Evolutionary conservation across 257 asterid species (phyloP).

Genomic region (Solanum sitiens): DNA sequence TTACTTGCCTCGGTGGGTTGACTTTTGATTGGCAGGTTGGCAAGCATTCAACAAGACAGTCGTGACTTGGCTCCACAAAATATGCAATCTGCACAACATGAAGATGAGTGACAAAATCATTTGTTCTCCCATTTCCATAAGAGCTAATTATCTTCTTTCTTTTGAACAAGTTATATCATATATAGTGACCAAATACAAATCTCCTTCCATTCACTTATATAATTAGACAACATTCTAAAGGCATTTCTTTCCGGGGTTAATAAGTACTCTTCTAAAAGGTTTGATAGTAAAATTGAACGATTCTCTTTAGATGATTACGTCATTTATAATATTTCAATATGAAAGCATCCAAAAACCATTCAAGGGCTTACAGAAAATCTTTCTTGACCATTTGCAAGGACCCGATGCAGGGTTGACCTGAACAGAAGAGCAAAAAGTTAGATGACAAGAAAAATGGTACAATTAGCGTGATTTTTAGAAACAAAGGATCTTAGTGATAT

Average conservation of each 20-base stretch:
- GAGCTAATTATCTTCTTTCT: neutral
- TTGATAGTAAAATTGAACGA: neutral
- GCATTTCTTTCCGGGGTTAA: neutral
- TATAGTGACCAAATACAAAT: neutral
- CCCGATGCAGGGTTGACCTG: conserved; percentile 95
- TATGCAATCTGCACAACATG: conserved; percentile 53
- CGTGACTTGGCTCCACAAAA: conserved; percentile 63
- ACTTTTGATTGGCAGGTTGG: conserved; percentile 66
- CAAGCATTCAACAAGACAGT: conserved; percentile 78
- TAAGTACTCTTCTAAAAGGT: neutral
- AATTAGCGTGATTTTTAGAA: neutral
- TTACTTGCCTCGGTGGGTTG: conserved; percentile 72
- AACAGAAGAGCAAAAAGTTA: neutral
- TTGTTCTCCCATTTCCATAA: neutral
- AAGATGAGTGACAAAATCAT: neutral
- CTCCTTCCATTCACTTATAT: neutral
- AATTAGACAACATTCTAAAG: neutral
- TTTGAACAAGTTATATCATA: neutral
- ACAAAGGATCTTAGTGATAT: neutral
- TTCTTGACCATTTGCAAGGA: conserved; percentile 63
- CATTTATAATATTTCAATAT: neutral
- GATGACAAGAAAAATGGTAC: neutral
- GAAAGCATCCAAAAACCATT: neutral
- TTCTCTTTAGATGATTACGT: neutral
- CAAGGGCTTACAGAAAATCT: conserved; percentile 71